Conservation (phyloP, 2,329 filamentous ascomycete species). For the Aspergillus ochraceus region DNA sequence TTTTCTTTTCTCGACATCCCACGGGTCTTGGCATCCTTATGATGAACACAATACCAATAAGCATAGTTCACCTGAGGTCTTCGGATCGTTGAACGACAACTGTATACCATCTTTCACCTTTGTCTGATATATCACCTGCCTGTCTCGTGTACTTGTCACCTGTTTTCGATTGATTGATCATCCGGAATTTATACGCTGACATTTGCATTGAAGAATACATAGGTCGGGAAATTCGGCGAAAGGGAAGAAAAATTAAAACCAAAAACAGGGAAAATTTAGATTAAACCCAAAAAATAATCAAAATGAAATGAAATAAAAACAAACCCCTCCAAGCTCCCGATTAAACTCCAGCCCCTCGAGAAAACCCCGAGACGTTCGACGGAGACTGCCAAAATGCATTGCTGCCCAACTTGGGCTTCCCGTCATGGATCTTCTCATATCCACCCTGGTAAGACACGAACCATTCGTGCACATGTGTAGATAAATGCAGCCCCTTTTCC, state of each 20-base stretch:
- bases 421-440: slow-evolving; percentile 10
- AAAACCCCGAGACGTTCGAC: slow-evolving; percentile 6
- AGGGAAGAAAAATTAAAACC: neutral
- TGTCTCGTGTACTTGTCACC: slow-evolving; percentile 12
- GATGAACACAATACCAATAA: slow-evolving; percentile 41
- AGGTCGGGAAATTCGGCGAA: neutral
- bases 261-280: neutral
- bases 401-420: slow-evolving; percentile 34
- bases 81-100: slow-evolving; percentile 43
- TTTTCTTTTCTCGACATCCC: neutral
- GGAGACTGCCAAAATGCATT: slow-evolving; percentile 23
- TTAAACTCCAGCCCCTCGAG: slow-evolving; percentile 2
- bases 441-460: slow-evolving; percentile 7
- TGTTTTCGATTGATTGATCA: neutral
- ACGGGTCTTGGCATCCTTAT: slow-evolving; percentile 18
- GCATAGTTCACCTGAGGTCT: slow-evolving; percentile 48
- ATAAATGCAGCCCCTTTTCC: neutral
- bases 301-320: neutral
- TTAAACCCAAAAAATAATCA: neutral
- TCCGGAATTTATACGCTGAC: slow-evolving; percentile 1
- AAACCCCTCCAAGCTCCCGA: neutral
- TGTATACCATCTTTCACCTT: slow-evolving; percentile 39
- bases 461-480: slow-evolving; percentile 10
- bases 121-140: slow-evolving; percentile 30
- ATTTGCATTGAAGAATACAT: neutral